Percentiles rank a stretch among this genome's conserved stretches.
Evolutionary conservation across 2,329 filamentous ascomycete genomes (phyloP).

Genomic region (Fusarium solani-melongenae): DNA sequence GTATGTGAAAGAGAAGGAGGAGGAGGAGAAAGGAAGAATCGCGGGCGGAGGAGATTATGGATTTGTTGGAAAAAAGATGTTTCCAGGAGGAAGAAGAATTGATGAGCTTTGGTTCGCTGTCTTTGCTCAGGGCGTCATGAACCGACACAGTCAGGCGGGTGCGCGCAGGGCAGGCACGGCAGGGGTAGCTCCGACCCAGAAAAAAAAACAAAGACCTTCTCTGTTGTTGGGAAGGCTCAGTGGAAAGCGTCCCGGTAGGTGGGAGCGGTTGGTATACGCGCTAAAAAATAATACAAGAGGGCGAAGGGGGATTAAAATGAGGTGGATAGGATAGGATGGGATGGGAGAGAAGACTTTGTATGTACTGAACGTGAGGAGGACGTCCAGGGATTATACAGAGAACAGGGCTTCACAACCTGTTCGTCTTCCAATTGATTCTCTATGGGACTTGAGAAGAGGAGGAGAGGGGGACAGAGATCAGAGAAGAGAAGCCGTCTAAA

Average conservation of each 20-base stretch:
- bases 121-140: conserved; percentile 45
- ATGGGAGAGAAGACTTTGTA: conserved; percentile 19
- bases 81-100: conserved; percentile 22
- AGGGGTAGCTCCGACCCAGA: conserved; percentile 44
- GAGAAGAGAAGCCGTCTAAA: conserved; percentile 9
- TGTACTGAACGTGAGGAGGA: conserved; percentile 24
- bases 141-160: conserved; percentile 34
- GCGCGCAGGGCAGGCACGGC: conserved; percentile 29
- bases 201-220: conserved; percentile 25
- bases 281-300: conserved; percentile 46
- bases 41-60: conserved; percentile 21
- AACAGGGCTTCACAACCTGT: conserved; percentile 18
- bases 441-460: conserved; percentile 2
- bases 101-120: conserved; percentile 27
- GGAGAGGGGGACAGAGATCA: conserved; percentile 3
- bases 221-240: conserved; percentile 33
- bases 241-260: conserved; percentile 21
- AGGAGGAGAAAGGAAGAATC: conserved; percentile 6
- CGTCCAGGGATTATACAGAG: conserved; percentile 27
- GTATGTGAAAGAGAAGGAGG: conserved; percentile 37
- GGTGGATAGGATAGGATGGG: conserved; percentile 14
- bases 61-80: conserved; percentile 25
- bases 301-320: conserved; percentile 35
- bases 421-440: conserved; percentile 25
- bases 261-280: conserved; percentile 36